Evolutionary conservation across 2,329 filamentous ascomycete genomes (phyloP), one percentile per base, ranked within the genome.

Genomic region (Shiraia sp.): DNA sequence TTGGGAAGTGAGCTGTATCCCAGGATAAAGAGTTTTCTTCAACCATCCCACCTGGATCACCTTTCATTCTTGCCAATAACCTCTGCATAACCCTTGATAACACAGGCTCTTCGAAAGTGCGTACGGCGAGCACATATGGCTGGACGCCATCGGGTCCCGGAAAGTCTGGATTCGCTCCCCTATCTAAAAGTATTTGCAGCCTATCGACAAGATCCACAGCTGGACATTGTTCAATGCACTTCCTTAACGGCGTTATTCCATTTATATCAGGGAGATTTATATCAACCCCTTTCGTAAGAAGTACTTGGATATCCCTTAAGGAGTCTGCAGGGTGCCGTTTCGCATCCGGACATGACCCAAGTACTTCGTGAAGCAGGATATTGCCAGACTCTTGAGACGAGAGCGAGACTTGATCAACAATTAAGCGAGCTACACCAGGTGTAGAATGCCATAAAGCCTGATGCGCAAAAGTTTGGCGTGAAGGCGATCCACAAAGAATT

Each of bases 381-480:
- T 40, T 34, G 3, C 60, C 61, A 34, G 57, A 60, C 2, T 35
- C 44, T 3, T 34, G 42, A 0, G 47, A 36, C 1, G 22, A 37
- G 0, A 45, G 39, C 6, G 42, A 25, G 9, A 57, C 52, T 19
- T 43, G 53, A 10, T 65, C 59, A 9, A 68, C 36, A 3, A 65
- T 24, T 14, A 58, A 45, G 8, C 57, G 54, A 3, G 60, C 57
- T 13, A 58, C 22, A 10, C 26, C 37, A 7, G 63, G 60, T 6
- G 61, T 58, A 0, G 61, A 57, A 43, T 69, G 65, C 63, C 63
- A 69, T 6, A 69, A 36, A 0, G 55, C 38, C 31, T 69, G 65
- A 28, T 69, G 65, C 29, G 55, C 42, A 25, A 68, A 66, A 0
- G 55, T 63, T 3, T 50, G 39, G 15, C 50, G 43, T 2, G 45